Conservation (phyloP, 805 yeast species). For the Hanseniaspora hatyaiensis region DNA sequence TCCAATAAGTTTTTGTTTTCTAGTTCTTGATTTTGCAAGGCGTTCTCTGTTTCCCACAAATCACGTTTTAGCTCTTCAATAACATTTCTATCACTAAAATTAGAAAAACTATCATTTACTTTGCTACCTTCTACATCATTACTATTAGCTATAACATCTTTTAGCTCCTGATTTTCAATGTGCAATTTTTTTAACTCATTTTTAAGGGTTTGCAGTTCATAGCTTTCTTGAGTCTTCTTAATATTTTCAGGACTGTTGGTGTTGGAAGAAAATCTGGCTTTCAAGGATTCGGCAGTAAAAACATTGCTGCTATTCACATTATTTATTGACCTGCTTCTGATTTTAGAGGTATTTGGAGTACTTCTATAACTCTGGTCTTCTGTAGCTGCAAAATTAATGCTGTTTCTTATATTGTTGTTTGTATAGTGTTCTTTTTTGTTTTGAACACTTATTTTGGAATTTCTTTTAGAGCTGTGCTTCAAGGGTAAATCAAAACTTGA, state of each 20-base stretch:
- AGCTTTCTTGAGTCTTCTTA: background rate
- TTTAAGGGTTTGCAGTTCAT: constrained; percentile 6
- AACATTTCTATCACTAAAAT: background rate
- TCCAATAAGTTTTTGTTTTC: constrained; percentile 1
- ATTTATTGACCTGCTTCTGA: background rate
- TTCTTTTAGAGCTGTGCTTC: too few relatives aligned
- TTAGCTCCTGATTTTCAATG: constrained; percentile 5
- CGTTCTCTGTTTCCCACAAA: background rate
- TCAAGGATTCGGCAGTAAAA: background rate
- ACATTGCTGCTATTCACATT: background rate
- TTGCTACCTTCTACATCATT: too few relatives aligned
- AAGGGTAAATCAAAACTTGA: too few relatives aligned
- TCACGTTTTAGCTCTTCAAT: background rate
- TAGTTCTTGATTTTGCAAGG: background rate
- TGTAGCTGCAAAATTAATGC: background rate
- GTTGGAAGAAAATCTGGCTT: background rate
- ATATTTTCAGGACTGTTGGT: constrained; percentile 1
- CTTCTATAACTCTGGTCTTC: background rate
- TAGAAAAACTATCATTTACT: too few relatives aligned
- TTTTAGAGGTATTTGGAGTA: background rate
- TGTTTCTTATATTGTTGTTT: too few relatives aligned
- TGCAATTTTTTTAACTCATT: constrained; percentile 6
- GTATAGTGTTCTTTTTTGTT: background rate
- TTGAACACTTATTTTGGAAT: too few relatives aligned
- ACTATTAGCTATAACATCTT: background rate